phyloP scores from a whole-genome alignment of 2,329 filamentous ascomycete species.

The Zymoseptoria passerinii region DNA sequence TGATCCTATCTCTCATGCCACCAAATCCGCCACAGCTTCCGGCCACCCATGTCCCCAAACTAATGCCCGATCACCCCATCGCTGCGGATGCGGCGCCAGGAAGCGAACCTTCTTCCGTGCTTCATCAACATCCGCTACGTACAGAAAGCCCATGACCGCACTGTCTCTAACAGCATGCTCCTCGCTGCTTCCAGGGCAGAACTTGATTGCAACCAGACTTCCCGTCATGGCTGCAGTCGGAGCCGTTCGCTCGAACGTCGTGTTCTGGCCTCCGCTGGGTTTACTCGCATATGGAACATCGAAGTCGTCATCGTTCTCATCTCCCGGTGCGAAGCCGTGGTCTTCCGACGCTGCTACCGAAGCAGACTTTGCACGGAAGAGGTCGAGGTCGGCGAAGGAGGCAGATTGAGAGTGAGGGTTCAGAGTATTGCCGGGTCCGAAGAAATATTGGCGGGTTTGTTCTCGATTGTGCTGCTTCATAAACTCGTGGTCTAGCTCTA shows the following conservation, averaged over 20 bases:
- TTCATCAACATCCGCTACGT: conserved; percentile 85
- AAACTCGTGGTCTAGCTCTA: conserved; percentile 64
- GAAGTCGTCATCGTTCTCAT: conserved; percentile 44
- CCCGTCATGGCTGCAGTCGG: conserved; percentile 65
- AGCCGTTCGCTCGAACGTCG: conserved; percentile 44
- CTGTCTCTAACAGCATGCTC: conserved; percentile 68
- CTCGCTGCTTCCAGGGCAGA: conserved; percentile 57
- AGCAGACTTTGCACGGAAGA: conserved; percentile 44
- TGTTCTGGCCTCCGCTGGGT: conserved; percentile 9
- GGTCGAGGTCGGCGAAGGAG: conserved; percentile 62
- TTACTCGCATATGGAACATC: conserved; percentile 31
- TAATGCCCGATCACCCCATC: conserved; percentile 69
- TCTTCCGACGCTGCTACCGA: conserved; percentile 11
- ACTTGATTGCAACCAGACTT: conserved; percentile 73
- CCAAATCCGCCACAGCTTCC: conserved; percentile 69
- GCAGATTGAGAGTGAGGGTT: conserved; percentile 83
- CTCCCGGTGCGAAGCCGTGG: conserved; percentile 30
- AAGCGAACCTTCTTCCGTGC: conserved; percentile 72
- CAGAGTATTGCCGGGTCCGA: conserved; percentile 64
- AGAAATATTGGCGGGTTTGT: conserved; percentile 87
- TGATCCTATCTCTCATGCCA: conserved; percentile 40
- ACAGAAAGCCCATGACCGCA: conserved; percentile 84
- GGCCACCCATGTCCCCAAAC: conserved; percentile 75
- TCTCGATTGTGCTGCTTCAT: conserved; percentile 66
- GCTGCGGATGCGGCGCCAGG: conserved; percentile 73